Conservation (phyloP, 495 filamentous ascomycete genomes). For the Clavariopsis aquatica region DNA sequence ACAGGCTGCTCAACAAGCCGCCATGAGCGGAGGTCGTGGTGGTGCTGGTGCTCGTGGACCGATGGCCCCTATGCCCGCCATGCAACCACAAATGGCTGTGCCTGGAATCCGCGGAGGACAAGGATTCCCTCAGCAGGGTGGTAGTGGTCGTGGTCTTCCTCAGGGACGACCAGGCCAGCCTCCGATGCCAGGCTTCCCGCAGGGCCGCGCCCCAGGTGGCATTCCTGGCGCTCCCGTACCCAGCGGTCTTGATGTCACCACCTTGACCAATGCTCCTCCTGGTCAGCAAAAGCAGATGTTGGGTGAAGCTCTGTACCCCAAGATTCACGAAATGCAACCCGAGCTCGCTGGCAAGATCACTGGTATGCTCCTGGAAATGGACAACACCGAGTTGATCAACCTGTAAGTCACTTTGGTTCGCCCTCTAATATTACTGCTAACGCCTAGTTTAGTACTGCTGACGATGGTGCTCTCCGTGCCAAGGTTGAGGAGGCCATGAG, state of each 20-base stretch:
- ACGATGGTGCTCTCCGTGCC: slow-evolving; percentile 81
- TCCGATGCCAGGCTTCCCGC: slow-evolving; percentile 48
- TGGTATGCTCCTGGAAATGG: slow-evolving; percentile 99
- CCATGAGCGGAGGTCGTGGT: slow-evolving; percentile 68
- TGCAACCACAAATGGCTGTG: slow-evolving; percentile 65
- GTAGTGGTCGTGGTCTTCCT: slow-evolving; percentile 26
- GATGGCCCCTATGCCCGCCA: slow-evolving; percentile 67
- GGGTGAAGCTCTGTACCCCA: slow-evolving; percentile 95
- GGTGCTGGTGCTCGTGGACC: slow-evolving; percentile 69
- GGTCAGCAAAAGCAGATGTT: slow-evolving; percentile 95
- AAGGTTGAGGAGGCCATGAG: slow-evolving; percentile 97
- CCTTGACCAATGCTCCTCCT: slow-evolving; percentile 58
- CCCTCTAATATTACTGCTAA: slow-evolving; percentile 32
- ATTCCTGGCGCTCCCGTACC: slow-evolving; percentile 39
- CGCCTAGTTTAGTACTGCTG: slow-evolving; percentile 67
- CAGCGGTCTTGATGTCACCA: slow-evolving; percentile 48
- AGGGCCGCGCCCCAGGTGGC: slow-evolving; percentile 56
- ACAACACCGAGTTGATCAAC: slow-evolving; percentile 86
- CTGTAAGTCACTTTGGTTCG: slow-evolving; percentile 68
- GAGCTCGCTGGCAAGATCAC: slow-evolving; percentile 98
- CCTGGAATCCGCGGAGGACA: slow-evolving; percentile 64
- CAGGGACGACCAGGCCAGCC: slow-evolving; percentile 34
- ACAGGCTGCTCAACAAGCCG: slow-evolving; percentile 55
- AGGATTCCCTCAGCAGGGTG: slow-evolving; percentile 26
- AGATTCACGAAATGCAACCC: slow-evolving; percentile 90